phyloP scores from a whole-genome alignment of 192 early-diverging fungal genomes.

The Linnemannia exigua region DNA sequence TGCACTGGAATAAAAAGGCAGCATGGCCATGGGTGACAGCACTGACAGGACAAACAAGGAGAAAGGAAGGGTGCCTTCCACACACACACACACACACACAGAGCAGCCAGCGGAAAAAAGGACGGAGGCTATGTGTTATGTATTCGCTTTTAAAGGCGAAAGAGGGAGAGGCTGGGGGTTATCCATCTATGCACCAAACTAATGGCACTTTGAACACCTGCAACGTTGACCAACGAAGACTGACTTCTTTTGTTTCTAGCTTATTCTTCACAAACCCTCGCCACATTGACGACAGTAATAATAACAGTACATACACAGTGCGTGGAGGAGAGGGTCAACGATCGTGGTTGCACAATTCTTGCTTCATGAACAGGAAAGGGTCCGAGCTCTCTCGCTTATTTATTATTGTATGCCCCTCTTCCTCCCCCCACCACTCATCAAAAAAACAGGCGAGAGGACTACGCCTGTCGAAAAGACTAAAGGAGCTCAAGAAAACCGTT shows the following conservation, averaged over 20 bases:
- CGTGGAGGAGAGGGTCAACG: background rate
- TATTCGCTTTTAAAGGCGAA: background rate
- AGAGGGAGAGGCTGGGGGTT: background rate
- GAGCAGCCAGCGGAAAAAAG: background rate
- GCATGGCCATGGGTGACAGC: background rate
- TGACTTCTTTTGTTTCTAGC: background rate
- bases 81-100: too few relatives aligned
- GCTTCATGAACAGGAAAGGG: background rate
- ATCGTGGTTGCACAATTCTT: background rate
- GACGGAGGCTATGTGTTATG: background rate
- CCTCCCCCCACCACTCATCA: too few relatives aligned
- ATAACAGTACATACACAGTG: background rate
- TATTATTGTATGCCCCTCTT: background rate
- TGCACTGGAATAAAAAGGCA: too few relatives aligned
- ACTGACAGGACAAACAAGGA: background rate
- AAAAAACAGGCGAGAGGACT: background rate
- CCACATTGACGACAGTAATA: background rate
- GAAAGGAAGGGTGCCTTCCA: background rate
- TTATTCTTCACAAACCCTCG: background rate
- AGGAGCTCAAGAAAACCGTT: slow-evolving; percentile 16
- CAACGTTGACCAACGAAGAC: too few relatives aligned
- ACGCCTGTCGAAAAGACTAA: background rate
- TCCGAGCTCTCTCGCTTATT: background rate
- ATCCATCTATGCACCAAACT: too few relatives aligned
- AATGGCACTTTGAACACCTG: background rate